A percentile compares a stretch with the other conserved stretches of the same genome.
These are phyloP conservation scores for Lepiota brunneoincarnata DNA, from an alignment of 768 basidiomycete species.

Conservation along the genomic window DNA sequence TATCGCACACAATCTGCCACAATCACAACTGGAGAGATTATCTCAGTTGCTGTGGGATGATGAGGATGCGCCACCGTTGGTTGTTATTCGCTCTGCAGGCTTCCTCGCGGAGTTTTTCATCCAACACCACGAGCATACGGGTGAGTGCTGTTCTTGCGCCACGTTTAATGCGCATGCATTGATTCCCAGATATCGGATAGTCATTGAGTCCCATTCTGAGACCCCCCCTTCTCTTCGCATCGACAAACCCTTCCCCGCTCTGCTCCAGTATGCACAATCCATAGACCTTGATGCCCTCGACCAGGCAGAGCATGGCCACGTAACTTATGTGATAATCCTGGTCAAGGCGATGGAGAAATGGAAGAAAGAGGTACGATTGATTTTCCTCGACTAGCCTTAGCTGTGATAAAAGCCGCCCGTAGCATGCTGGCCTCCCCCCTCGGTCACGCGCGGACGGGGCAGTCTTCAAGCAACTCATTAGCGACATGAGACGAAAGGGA, in stretches of 20 bases:
- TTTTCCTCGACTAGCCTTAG: neutral
- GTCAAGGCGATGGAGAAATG: slow-evolving; percentile 81
- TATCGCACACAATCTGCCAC: slow-evolving; percentile 79
- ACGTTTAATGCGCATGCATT: neutral
- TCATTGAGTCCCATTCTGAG: slow-evolving; percentile 88
- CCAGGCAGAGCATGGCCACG: slow-evolving; percentile 83
- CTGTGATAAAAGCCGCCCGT: neutral
- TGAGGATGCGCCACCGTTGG: slow-evolving; percentile 58
- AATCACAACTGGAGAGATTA: slow-evolving; percentile 51
- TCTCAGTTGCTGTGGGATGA: slow-evolving; percentile 69
- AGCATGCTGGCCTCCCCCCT: slow-evolving; percentile 72
- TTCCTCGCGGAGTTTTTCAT: slow-evolving; percentile 88
- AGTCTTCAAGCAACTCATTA: slow-evolving; percentile 69
- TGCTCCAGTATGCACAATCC: slow-evolving; percentile 67
- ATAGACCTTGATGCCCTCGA: slow-evolving; percentile 82
- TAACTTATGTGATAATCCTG: slow-evolving; percentile 89
- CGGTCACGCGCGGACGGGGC: slow-evolving; percentile 62
- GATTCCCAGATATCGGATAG: slow-evolving; percentile 34
- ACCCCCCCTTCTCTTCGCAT: slow-evolving; percentile 74
- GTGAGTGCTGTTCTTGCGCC: slow-evolving; percentile 39
- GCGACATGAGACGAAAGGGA: slow-evolving; percentile 60
- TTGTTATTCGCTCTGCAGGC: slow-evolving; percentile 81
- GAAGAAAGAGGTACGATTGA: slow-evolving; percentile 59
- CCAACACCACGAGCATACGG: slow-evolving; percentile 85
- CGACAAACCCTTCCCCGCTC: slow-evolving; percentile 82